Conservation (phyloP, 495 filamentous ascomycete genomes). For the Xylaria flabelliformis region DNA sequence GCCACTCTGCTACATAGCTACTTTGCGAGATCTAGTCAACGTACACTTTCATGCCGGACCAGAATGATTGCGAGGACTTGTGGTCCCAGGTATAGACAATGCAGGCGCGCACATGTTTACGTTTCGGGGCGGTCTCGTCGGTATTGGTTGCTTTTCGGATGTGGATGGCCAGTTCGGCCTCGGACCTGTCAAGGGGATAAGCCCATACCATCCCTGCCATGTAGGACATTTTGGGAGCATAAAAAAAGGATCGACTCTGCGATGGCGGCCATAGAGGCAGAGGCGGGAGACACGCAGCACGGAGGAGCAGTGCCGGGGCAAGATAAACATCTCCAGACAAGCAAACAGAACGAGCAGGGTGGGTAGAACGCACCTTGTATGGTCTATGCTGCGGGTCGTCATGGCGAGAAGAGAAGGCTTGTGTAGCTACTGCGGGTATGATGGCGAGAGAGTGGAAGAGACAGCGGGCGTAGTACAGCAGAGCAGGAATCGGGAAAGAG, state of each 20-base stretch:
- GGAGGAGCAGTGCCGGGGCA: not conserved
- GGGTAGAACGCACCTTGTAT: constrained; percentile 48
- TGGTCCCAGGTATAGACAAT: constrained; percentile 99
- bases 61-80: constrained; percentile 95
- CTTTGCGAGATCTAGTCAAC: constrained; percentile 38
- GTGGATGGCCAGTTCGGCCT: constrained; percentile 91
- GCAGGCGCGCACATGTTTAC: constrained; percentile 97
- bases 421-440: constrained; percentile 16
- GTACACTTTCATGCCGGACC: constrained; percentile 98
- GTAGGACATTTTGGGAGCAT: constrained; percentile 22
- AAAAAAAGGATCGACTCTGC: not conserved
- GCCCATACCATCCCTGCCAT: constrained; percentile 24
- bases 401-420: constrained; percentile 46
- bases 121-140: constrained; percentile 96
- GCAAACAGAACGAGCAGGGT: not conserved
- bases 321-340: constrained; percentile 1
- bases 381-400: constrained; percentile 54
- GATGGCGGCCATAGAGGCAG: constrained; percentile 11
- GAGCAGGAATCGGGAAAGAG: constrained; percentile 32
- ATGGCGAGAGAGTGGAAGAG: constrained; percentile 18
- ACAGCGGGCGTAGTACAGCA: constrained; percentile 25
- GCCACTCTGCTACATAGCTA: not conserved
- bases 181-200: constrained; percentile 65
- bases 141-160: constrained; percentile 95
- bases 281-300: constrained; percentile 2